Percentiles rank a stretch among this genome's conserved stretches.
These are phyloP conservation scores for Exophiala lecanii-corni DNA, from an alignment of 2,329 filamentous ascomycete species.

Conservation along the genomic window DNA sequence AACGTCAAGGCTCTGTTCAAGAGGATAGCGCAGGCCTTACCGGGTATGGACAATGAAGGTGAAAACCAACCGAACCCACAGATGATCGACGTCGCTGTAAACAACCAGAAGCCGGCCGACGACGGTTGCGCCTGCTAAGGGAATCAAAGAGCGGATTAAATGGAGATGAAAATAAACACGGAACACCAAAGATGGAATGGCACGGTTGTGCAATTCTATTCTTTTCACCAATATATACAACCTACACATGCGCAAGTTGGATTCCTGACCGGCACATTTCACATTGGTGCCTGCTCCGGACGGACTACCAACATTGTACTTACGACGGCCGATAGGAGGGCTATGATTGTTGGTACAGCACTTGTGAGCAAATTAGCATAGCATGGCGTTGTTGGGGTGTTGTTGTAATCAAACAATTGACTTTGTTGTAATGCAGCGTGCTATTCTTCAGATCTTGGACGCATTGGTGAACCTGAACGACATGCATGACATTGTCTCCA, in stretches of 20 bases:
- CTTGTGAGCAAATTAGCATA: constrained; percentile 13
- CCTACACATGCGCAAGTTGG: neutral
- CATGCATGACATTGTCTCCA: too few species aligned
- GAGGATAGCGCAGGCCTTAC: constrained; percentile 94
- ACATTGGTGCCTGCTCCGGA: neutral
- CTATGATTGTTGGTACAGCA: neutral
- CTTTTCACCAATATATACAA: neutral
- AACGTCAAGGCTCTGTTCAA: constrained; percentile 98
- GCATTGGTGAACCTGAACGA: too few species aligned
- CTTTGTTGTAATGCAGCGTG: neutral
- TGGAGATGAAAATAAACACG: too few species aligned
- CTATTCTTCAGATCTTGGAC: too few species aligned
- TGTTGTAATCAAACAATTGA: too few species aligned
- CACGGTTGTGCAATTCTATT: too few species aligned
- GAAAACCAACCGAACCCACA: constrained; percentile 38
- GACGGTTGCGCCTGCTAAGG: constrained; percentile 26
- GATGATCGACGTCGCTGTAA: constrained; percentile 28
- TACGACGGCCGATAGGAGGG: neutral
- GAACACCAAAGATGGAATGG: too few species aligned
- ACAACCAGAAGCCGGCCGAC: constrained; percentile 24
- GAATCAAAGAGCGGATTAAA: too few species aligned
- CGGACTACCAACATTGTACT: neutral
- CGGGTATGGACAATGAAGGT: constrained; percentile 92
- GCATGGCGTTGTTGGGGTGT: constrained; percentile 20
- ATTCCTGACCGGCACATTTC: neutral